Conservation (phyloP, 768 basidiomycete species). For the Lactifluus subvellereus region DNA sequence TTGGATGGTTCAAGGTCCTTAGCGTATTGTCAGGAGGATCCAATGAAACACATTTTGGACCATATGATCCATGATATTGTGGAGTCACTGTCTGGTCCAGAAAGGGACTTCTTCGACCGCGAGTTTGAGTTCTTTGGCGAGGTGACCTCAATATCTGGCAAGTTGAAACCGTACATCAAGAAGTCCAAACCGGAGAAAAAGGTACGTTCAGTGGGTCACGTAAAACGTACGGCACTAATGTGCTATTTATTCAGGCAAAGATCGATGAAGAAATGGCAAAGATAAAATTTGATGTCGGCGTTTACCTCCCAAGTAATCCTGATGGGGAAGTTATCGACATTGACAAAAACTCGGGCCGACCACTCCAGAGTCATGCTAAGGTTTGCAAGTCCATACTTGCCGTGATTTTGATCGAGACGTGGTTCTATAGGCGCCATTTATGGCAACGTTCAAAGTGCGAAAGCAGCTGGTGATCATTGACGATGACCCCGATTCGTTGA, state of each 20-base stretch:
- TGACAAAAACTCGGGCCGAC: conserved; percentile 93
- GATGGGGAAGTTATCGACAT: conserved; percentile 97
- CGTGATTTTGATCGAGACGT: conserved; percentile 5
- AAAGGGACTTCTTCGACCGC: conserved; percentile 83
- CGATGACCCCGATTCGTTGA: conserved; percentile 66
- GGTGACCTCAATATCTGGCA: conserved; percentile 97
- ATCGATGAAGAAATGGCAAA: conserved; percentile 99
- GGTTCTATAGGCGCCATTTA: conserved; percentile 81
- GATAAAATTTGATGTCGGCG: conserved; percentile 87
- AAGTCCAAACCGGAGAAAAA: conserved; percentile 96
- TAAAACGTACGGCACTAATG: conserved; percentile 3
- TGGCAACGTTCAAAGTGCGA: conserved; percentile 99
- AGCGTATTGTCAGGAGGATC: conserved; percentile 60
- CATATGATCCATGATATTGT: conserved; percentile 77
- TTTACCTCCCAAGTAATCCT: conserved; percentile 96
- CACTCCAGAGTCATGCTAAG: conserved; percentile 96
- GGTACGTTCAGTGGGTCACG: conserved; percentile 36
- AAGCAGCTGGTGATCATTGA: conserved; percentile 70
- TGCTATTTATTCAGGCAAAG: conserved; percentile 59
- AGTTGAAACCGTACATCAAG: conserved; percentile 94
- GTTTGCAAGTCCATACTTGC: conserved; percentile 35
- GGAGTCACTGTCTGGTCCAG: conserved; percentile 79
- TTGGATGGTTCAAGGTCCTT: neutral
- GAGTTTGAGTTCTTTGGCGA: conserved; percentile 96
- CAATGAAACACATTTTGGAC: conserved; percentile 96